Evolutionary conservation across 2,329 filamentous ascomycete genomes (phyloP).

Genomic region (Anisogramma anomala): DNA sequence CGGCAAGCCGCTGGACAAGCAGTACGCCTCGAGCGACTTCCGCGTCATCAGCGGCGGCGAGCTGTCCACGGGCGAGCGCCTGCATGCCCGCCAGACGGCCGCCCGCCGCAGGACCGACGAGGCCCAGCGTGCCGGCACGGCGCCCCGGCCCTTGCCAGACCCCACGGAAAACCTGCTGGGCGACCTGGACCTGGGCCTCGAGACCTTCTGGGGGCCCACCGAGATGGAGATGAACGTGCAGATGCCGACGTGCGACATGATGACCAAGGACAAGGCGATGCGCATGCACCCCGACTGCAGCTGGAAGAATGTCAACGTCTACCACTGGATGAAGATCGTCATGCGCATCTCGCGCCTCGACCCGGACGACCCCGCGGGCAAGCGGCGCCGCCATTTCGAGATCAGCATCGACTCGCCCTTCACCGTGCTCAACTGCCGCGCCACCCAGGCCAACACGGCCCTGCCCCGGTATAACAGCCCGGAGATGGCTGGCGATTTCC

Average conservation of each 20-base stretch:
- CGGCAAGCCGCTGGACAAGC: slow-evolving; percentile 60
- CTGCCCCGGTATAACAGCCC: slow-evolving; percentile 62
- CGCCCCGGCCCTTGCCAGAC: slow-evolving; percentile 35
- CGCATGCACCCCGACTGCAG: slow-evolving; percentile 81
- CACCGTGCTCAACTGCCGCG: slow-evolving; percentile 82
- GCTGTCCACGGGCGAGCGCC: slow-evolving; percentile 40
- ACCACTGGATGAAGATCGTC: slow-evolving; percentile 97
- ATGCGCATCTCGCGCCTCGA: slow-evolving; percentile 83
- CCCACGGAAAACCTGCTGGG: slow-evolving; percentile 64
- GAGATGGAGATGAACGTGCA: slow-evolving; percentile 94
- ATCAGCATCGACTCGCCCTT: slow-evolving; percentile 95
- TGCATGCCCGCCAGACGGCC: slow-evolving; percentile 36
- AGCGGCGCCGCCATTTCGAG: slow-evolving; percentile 79
- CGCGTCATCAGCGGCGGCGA: slow-evolving; percentile 71
- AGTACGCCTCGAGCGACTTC: slow-evolving; percentile 65
- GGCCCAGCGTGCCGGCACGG: slow-evolving; percentile 30
- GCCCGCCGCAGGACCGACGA: slow-evolving; percentile 42
- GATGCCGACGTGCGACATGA: slow-evolving; percentile 76
- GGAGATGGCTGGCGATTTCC: slow-evolving; percentile 40
- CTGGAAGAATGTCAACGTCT: slow-evolving; percentile 86
- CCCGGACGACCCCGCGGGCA: slow-evolving; percentile 56
- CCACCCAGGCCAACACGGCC: slow-evolving; percentile 80
- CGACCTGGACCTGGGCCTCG: slow-evolving; percentile 57
- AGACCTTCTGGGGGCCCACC: slow-evolving; percentile 71
- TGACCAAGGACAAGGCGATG: slow-evolving; percentile 57